These are phyloP conservation scores for Zanthoxylum bungeanum DNA, from an alignment of 345 rosid genomes.

Conservation along the genomic window DNA sequence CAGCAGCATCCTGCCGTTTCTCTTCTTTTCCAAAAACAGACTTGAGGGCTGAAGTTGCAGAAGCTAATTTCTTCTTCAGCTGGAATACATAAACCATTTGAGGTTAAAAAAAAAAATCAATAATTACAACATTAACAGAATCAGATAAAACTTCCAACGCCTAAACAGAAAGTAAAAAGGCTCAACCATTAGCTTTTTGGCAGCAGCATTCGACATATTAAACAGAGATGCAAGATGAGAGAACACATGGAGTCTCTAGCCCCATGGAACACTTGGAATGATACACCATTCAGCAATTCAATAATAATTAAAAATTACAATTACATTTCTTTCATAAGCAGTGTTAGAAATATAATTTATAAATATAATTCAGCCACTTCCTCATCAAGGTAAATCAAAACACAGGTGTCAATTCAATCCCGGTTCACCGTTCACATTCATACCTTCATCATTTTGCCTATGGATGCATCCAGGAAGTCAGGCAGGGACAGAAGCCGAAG, in stretches of 20 bases:
- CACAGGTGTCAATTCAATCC: neutral
- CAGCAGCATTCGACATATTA: neutral
- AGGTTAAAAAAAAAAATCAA: neutral
- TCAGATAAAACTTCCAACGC: neutral
- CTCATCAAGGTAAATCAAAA: slow-evolving; percentile 1
- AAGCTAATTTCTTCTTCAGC: slow-evolving; percentile 67
- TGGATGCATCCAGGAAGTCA: slow-evolving; percentile 71
- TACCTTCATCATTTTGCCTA: slow-evolving; percentile 81
- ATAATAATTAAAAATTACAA: neutral
- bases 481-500: slow-evolving; percentile 84
- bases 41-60: slow-evolving; percentile 68
- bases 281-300: neutral
- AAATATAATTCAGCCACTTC: neutral
- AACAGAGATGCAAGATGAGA: neutral
- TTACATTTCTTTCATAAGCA: neutral
- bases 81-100: slow-evolving; percentile 21
- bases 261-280: neutral
- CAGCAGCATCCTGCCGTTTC: slow-evolving; percentile 41
- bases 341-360: neutral
- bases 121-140: neutral
- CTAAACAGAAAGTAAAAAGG: slow-evolving; percentile 1
- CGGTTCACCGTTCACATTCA: slow-evolving; percentile 17
- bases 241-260: neutral
- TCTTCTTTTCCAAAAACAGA: slow-evolving; percentile 59
- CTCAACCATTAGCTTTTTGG: slow-evolving; percentile 1